phyloP scores from a whole-genome alignment of 2,329 filamentous ascomycete species.

The Ascochyta rabiei region DNA sequence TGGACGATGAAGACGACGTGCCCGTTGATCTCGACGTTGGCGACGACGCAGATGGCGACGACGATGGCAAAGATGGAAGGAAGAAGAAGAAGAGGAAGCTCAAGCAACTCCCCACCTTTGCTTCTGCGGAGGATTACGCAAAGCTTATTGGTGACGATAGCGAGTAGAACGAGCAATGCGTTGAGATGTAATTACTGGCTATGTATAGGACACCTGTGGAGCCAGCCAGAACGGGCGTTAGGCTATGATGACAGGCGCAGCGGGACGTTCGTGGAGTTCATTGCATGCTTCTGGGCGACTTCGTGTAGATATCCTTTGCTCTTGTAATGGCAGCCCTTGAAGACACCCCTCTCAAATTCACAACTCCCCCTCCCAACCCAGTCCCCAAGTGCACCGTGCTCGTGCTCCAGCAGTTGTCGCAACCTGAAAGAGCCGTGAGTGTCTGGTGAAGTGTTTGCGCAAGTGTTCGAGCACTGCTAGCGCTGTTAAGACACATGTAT shows the following conservation, averaged over 20 bases:
- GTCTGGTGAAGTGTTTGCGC: too few species aligned
- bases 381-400: too few species aligned
- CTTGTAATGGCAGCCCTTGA: slow-evolving; percentile 28
- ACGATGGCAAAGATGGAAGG: slow-evolving; percentile 50
- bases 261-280: slow-evolving; percentile 15
- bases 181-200: slow-evolving; percentile 10
- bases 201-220: slow-evolving; percentile 17
- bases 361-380: too few species aligned
- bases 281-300: slow-evolving; percentile 16
- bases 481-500: too few species aligned
- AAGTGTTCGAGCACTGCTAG: too few species aligned
- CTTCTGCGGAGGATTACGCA: slow-evolving; percentile 91
- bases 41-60: slow-evolving; percentile 47
- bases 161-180: slow-evolving; percentile 24
- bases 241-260: slow-evolving; percentile 22
- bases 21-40: slow-evolving; percentile 56
- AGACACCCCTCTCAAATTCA: background rate
- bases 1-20: slow-evolving; percentile 62
- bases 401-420: too few species aligned
- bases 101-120: slow-evolving; percentile 89
- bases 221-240: slow-evolving; percentile 14
- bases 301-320: slow-evolving; percentile 44
- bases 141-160: slow-evolving; percentile 70
- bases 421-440: too few species aligned
- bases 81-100: slow-evolving; percentile 79